These are phyloP conservation scores for Boletus rubroflammeus DNA, from an alignment of 768 basidiomycete species.

Conservation along the genomic window DNA sequence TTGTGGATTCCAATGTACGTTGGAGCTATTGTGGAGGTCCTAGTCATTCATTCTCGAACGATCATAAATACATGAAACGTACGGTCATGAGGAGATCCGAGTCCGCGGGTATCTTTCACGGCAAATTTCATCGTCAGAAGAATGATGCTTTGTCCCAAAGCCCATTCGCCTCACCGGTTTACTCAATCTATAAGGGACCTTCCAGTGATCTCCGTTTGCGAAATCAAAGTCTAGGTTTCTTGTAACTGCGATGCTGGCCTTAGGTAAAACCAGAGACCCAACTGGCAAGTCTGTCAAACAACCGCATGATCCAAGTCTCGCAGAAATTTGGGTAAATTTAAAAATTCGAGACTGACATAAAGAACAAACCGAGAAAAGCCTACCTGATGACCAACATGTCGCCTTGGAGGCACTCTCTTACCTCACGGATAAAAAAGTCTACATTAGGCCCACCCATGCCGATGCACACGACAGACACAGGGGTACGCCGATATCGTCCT, in stretches of 20 bases:
- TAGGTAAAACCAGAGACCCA: constrained; percentile 74
- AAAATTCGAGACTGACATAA: background rate
- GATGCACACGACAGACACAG: constrained; percentile 72
- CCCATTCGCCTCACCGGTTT: constrained; percentile 46
- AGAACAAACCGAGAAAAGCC: background rate
- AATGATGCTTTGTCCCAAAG: background rate
- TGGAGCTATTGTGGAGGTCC: constrained; percentile 39
- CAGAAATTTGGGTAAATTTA: background rate
- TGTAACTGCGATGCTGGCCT: constrained; percentile 60
- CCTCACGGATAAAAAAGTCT: constrained; percentile 84
- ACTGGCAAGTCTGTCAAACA: constrained; percentile 64
- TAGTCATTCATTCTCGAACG: background rate
- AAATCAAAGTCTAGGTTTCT: constrained; percentile 81
- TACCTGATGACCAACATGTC: constrained; percentile 53
- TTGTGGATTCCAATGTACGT: constrained; percentile 41
- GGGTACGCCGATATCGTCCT: constrained; percentile 57
- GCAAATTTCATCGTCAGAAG: background rate
- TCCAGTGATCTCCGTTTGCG: constrained; percentile 37
- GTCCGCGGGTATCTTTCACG: constrained; percentile 57
- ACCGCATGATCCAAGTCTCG: constrained; percentile 80
- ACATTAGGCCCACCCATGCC: constrained; percentile 83
- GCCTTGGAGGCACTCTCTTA: constrained; percentile 67
- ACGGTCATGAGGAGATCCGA: constrained; percentile 48
- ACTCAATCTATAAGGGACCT: constrained; percentile 60
- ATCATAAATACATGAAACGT: constrained; percentile 15